Evolutionary conservation across 2,329 filamentous ascomycete species (phyloP).

Genomic region (Purpureocillium lavendulum): DNA sequence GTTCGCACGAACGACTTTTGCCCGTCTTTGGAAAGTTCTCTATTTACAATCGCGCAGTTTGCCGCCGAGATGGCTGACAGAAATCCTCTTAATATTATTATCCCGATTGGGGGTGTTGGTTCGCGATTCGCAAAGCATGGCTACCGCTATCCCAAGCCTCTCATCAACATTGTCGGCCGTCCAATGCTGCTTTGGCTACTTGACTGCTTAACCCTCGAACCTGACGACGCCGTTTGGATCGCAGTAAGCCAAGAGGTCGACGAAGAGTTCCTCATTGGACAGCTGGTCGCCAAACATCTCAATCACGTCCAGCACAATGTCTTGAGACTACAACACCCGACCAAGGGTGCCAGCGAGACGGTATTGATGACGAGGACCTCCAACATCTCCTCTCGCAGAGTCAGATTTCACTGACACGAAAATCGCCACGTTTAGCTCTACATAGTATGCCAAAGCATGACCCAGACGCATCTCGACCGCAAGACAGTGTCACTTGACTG

Average conservation of each 20-base stretch:
- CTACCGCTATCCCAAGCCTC: constrained; percentile 20
- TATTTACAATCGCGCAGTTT: too few species aligned
- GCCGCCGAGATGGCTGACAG: neutral
- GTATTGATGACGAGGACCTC: too few species aligned
- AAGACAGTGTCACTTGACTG: constrained; percentile 21
- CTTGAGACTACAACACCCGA: constrained; percentile 16
- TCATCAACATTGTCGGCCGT: constrained; percentile 22
- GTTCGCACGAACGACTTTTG: too few species aligned
- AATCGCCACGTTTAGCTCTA: too few species aligned
- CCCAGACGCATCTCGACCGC: constrained; percentile 15
- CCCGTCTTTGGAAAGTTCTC: too few species aligned
- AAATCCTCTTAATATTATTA: constrained; percentile 19
- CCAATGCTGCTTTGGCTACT: constrained; percentile 22
- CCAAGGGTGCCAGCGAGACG: constrained; percentile 20
- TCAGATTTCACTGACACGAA: too few species aligned
- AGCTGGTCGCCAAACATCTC: constrained; percentile 16
- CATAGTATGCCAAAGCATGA: constrained; percentile 20
- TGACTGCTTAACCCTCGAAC: constrained; percentile 15
- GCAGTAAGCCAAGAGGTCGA: constrained; percentile 19
- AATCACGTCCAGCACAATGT: constrained; percentile 15
- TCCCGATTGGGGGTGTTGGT: constrained; percentile 22
- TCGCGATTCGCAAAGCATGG: constrained; percentile 19
- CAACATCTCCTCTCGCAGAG: too few species aligned
- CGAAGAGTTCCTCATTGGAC: constrained; percentile 18
- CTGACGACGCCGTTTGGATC: constrained; percentile 18